Evolutionary conservation across 73 alveolate genomes (phyloP), one percentile per base, ranked within the genome.

Genomic region (Paraurostyla sp.): DNA sequence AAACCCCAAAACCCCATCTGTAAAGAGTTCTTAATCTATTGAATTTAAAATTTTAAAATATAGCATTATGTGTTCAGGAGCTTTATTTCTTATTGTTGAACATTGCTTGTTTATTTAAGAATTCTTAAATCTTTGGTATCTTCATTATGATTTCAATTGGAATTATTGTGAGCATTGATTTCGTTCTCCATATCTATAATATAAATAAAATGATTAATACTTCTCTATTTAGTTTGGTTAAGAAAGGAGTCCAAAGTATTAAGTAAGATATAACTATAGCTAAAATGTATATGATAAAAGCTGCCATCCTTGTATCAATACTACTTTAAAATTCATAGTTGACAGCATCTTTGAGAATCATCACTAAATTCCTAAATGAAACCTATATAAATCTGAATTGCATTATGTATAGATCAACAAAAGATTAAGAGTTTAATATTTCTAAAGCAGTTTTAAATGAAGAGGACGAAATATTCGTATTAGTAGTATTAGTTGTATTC

Each of bases 121-220:
- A 83, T 57, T 83, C 84, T 38, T 83, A 63, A 13, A 83, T 83
- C 62, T 54, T 83, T 0, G 84, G 85, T 36, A 83, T 65, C 76
- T 83, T 83, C 73, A 83, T 29, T 45, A 83, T 83, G 15, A 83
- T 62, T 57, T 60, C 85, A 27, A 83, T 83, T 15, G 92, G 92
- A 32, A 83, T 83, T 1, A 83, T 83, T 0, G 84, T 60, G 30
- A 83, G 69, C 92, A 83, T 83, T 23, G 85, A 65, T 76, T 83
- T 83, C 50, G 92, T 83, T 25, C 76, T 36, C 85, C 85, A 83
- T 29, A 83, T 83, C 92, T 83, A 45, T 42, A 63, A 75, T 46
- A 1, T 20, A 3, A 36, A 46, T 7, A 15, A 23, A 18, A 58
- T 11, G 3, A 3, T 35, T 11, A 41, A 29, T 81, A 83, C 92